Evolutionary conservation across 2,329 filamentous ascomycete genomes (phyloP).

Genomic region (Pochonia chlamydosporia): DNA sequence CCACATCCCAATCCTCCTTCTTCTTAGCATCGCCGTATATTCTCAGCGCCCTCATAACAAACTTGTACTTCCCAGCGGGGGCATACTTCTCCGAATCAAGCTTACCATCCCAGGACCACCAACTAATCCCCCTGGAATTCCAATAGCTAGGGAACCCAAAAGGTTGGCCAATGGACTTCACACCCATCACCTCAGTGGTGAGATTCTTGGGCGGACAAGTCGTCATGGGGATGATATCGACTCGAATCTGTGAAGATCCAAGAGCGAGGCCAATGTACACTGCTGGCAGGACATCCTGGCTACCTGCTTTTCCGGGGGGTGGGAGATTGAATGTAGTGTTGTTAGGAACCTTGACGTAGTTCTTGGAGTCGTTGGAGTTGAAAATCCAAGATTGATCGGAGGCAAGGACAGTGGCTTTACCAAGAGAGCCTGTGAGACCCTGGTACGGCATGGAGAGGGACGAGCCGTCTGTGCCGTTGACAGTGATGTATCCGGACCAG

Average conservation of each 20-base stretch:
- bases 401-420: slow-evolving; percentile 15
- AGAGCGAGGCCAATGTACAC: slow-evolving; percentile 35
- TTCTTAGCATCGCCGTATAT: slow-evolving; percentile 40
- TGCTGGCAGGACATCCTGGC: slow-evolving; percentile 26
- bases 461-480: slow-evolving; percentile 31
- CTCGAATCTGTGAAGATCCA: slow-evolving; percentile 36
- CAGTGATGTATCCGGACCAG: slow-evolving; percentile 35
- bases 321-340: slow-evolving; percentile 35
- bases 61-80: slow-evolving; percentile 40
- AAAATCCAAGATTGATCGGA: slow-evolving; percentile 16
- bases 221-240: slow-evolving; percentile 34
- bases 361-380: slow-evolving; percentile 22
- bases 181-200: slow-evolving; percentile 26
- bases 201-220: slow-evolving; percentile 17
- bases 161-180: slow-evolving; percentile 33
- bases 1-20: slow-evolving; percentile 37
- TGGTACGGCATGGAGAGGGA: slow-evolving; percentile 33
- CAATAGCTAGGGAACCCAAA: slow-evolving; percentile 32
- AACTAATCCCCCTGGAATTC: slow-evolving; percentile 16
- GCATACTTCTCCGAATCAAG: slow-evolving; percentile 39
- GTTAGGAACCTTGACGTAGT: slow-evolving; percentile 15
- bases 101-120: slow-evolving; percentile 36
- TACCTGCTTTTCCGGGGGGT: slow-evolving; percentile 25
- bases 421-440: slow-evolving; percentile 29
- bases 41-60: slow-evolving; percentile 39